These are phyloP conservation scores for Pythium periplocum DNA, from an alignment of 352 stramenopile genomes.

Conservation along the genomic window DNA sequence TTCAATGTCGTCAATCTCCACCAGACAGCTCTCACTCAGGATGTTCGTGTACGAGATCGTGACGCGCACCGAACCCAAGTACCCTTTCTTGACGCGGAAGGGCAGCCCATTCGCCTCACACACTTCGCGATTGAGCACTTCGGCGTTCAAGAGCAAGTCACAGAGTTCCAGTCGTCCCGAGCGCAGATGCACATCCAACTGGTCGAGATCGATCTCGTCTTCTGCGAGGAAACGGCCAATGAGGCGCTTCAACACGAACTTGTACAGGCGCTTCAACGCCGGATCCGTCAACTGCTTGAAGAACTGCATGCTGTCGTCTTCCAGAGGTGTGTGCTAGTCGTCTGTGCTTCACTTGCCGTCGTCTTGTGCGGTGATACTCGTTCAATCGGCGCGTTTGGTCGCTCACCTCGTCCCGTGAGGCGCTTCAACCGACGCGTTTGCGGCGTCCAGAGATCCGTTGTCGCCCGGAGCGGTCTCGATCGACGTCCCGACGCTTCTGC, in stretches of 20 bases:
- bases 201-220: slow-evolving; percentile 81
- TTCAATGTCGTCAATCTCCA: slow-evolving; percentile 87
- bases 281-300: slow-evolving; percentile 86
- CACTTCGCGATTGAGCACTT: slow-evolving; percentile 75
- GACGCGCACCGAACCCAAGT: slow-evolving; percentile 78
- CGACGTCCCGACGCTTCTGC: too few relatives aligned
- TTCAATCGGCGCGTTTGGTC: too few relatives aligned
- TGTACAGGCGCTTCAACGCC: slow-evolving; percentile 88
- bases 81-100: slow-evolving; percentile 84
- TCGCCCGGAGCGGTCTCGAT: too few relatives aligned
- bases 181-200: slow-evolving; percentile 81
- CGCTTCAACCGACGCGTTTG: too few relatives aligned
- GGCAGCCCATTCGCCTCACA: slow-evolving; percentile 62
- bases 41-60: slow-evolving; percentile 85
- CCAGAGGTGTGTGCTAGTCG: too few relatives aligned
- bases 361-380: too few relatives aligned
- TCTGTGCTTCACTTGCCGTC: too few relatives aligned
- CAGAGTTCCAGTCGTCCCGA: slow-evolving; percentile 74
- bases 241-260: slow-evolving; percentile 88
- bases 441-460: too few relatives aligned
- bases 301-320: slow-evolving; percentile 57
- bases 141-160: slow-evolving; percentile 72
- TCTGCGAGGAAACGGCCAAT: slow-evolving; percentile 81
- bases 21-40: slow-evolving; percentile 84
- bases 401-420: too few relatives aligned